Evolutionary conservation across 192 early-diverging fungal genomes (phyloP).

Genomic region (Haplosporangium gracile): DNA sequence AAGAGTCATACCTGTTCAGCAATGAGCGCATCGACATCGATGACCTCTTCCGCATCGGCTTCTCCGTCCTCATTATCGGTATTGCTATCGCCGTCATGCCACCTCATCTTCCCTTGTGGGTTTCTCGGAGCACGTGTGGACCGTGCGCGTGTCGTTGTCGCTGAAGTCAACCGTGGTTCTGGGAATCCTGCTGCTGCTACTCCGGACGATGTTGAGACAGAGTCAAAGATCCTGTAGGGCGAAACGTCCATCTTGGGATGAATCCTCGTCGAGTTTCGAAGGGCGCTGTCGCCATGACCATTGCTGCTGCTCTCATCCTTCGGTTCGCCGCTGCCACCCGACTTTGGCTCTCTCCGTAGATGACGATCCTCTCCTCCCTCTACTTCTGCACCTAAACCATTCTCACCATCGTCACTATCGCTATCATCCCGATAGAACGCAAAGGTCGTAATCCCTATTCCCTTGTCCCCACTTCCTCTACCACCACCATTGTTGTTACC

Average conservation of each 20-base stretch:
- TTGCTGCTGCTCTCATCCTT: slow-evolving; percentile 1
- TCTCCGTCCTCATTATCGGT: slow-evolving; percentile 4
- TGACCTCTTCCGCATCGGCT: slow-evolving; percentile 39
- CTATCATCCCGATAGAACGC: slow-evolving; percentile 25
- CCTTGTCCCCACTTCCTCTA: neutral
- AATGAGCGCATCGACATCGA: slow-evolving; percentile 45
- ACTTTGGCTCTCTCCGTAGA: neutral
- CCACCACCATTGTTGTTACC: neutral
- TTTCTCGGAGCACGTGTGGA: slow-evolving; percentile 19
- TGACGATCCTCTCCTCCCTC: neutral
- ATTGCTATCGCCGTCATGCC: slow-evolving; percentile 17
- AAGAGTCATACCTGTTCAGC: slow-evolving; percentile 36
- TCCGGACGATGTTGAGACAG: neutral
- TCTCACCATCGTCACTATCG: neutral
- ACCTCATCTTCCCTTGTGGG: slow-evolving; percentile 30
- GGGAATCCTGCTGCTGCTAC: too few species aligned
- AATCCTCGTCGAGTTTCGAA: slow-evolving; percentile 4
- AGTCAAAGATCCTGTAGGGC: slow-evolving; percentile 8
- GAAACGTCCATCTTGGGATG: slow-evolving; percentile 10
- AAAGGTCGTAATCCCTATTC: slow-evolving; percentile 15
- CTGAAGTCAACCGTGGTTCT: neutral
- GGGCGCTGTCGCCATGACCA: neutral
- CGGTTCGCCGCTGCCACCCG: neutral
- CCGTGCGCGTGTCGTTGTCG: neutral
- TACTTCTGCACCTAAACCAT: neutral